phyloP scores from a whole-genome alignment of 2,329 filamentous ascomycete species.

The Xylariaceae sp. region DNA sequence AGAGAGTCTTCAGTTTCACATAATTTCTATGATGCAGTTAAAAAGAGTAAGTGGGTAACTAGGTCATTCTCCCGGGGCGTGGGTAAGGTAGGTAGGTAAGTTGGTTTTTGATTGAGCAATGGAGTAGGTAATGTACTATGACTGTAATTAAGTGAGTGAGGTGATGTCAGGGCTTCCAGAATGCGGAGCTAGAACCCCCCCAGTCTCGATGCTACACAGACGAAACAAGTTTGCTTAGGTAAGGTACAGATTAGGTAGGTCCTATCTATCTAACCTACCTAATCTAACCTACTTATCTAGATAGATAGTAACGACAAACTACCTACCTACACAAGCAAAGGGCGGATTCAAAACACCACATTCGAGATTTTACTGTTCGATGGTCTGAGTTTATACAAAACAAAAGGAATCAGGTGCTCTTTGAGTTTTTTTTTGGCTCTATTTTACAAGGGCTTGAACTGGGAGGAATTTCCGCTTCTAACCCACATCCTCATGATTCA shows the following conservation, averaged over 20 bases:
- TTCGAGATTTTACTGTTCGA: slow-evolving; percentile 7
- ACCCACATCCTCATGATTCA: slow-evolving; percentile 43
- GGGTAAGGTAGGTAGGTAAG: too few relatives aligned
- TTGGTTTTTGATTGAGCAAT: not conserved
- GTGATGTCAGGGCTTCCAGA: not conserved
- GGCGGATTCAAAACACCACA: not conserved
- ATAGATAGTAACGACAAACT: too few relatives aligned
- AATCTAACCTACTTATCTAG: too few relatives aligned
- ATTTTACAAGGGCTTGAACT: slow-evolving; percentile 55
- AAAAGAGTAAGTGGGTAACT: not conserved
- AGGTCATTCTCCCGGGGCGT: too few relatives aligned
- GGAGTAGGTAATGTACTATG: not conserved
- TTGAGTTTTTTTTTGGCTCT: slow-evolving; percentile 54
- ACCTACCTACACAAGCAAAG: too few relatives aligned
- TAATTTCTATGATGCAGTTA: not conserved
- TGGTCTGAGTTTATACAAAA: slow-evolving; percentile 28
- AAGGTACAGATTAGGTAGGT: too few relatives aligned
- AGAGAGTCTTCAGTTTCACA: not conserved
- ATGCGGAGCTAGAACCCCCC: not conserved
- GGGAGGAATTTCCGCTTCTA: slow-evolving; percentile 40
- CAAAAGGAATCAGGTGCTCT: slow-evolving; percentile 59
- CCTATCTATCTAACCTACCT: too few relatives aligned
- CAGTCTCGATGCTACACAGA: too few relatives aligned
- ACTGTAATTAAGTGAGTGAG: not conserved
- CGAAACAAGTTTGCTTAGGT: too few relatives aligned